Percentiles rank a stretch among this genome's conserved stretches.
Evolutionary conservation across 2,329 filamentous ascomycete species (phyloP).

Genomic region (Cercospora sojina): DNA sequence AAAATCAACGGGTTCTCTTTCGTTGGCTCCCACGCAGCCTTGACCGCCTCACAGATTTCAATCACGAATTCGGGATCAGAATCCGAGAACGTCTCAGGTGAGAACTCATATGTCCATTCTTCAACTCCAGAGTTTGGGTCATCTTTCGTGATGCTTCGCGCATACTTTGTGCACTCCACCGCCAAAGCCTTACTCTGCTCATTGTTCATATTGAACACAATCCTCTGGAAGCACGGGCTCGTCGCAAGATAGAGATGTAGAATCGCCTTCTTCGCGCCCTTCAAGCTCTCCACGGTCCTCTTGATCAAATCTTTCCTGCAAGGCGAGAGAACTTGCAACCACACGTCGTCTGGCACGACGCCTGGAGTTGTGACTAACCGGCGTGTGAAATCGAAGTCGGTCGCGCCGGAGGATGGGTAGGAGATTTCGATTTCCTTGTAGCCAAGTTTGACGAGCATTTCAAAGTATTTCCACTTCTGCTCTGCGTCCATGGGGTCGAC

Average conservation of each 20-base stretch:
- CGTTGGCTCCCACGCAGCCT: constrained; percentile 84
- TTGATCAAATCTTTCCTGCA: constrained; percentile 89
- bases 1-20: constrained; percentile 84
- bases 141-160: constrained; percentile 85
- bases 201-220: constrained; percentile 86
- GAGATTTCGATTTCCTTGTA: constrained; percentile 98
- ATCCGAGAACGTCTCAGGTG: constrained; percentile 87
- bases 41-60: constrained; percentile 85
- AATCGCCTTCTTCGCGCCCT: constrained; percentile 88
- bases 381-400: constrained; percentile 93
- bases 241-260: constrained; percentile 96
- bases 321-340: constrained; percentile 86
- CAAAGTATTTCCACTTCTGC: constrained; percentile 93
- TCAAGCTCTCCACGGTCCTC: constrained; percentile 83
- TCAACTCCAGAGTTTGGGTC: constrained; percentile 58
- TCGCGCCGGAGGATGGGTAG: constrained; percentile 91
- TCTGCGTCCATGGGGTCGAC: constrained; percentile 94
- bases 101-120: constrained; percentile 79
- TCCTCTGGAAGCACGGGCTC: constrained; percentile 87
- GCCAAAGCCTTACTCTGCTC: constrained; percentile 79
- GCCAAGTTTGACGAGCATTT: constrained; percentile 86
- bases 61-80: constrained; percentile 80
- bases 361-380: constrained; percentile 82
- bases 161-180: constrained; percentile 80
- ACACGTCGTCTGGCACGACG: constrained; percentile 82